phyloP scores from a whole-genome alignment of 805 yeast species.

The Saccharomycopsis oosterbeekiorum region DNA sequence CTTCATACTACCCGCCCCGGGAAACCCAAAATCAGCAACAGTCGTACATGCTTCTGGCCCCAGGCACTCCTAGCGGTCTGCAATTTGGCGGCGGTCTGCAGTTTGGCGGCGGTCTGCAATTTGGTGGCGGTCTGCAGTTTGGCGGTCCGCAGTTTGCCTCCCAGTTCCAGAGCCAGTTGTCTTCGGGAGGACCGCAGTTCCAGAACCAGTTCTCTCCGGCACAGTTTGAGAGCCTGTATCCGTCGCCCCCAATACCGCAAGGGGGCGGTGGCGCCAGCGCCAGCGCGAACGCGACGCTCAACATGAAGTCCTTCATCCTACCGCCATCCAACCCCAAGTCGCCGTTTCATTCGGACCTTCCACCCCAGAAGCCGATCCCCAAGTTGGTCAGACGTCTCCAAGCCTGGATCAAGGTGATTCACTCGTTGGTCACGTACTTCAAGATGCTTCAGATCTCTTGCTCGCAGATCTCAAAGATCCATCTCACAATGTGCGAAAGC shows the following conservation, averaged over 20 bases:
- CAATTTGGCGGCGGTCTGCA: neutral
- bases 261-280: too few species aligned
- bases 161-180: neutral
- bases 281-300: neutral
- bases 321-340: conserved; percentile 10
- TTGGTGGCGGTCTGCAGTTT: neutral
- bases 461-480: conserved; percentile 12
- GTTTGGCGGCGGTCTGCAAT: neutral
- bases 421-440: conserved; percentile 11
- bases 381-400: conserved; percentile 11
- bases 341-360: conserved; percentile 13
- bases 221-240: neutral
- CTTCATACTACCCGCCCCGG: neutral
- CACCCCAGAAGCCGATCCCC: conserved; percentile 9
- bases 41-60: neutral
- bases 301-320: conserved; percentile 2
- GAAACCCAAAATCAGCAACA: neutral
- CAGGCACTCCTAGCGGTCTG: neutral
- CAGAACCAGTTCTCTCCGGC: neutral
- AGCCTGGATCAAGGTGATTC: conserved; percentile 13
- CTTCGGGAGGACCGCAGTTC: neutral
- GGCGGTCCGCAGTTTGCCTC: neutral
- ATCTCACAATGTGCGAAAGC: conserved; percentile 12
- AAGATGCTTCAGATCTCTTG: conserved; percentile 7
- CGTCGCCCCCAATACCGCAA: neutral